These are phyloP conservation scores for Aquilaria agallochum DNA, from an alignment of 441 rosid genomes.

Conservation along the genomic window DNA sequence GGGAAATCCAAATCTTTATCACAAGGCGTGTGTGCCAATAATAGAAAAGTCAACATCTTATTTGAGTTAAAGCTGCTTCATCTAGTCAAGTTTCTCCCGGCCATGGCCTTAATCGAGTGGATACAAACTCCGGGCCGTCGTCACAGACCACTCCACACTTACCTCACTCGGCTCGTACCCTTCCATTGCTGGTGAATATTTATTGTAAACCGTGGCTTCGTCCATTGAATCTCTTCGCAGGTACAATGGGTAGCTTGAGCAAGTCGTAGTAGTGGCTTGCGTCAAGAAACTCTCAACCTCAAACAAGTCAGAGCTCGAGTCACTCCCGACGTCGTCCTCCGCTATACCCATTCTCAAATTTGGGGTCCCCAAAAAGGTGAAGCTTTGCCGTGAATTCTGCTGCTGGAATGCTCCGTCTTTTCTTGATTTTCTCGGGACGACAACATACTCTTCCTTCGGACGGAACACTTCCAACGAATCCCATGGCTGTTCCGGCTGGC, in stretches of 20 bases:
- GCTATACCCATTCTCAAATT: constrained; percentile 21
- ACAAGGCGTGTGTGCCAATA: too few relatives aligned
- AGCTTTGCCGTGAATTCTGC: too few relatives aligned
- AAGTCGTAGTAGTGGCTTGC: constrained; percentile 29
- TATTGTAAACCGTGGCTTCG: constrained; percentile 20
- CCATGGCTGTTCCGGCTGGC: constrained; percentile 87
- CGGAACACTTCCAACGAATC: constrained; percentile 50
- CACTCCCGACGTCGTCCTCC: constrained; percentile 58
- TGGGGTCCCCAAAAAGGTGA: constrained; percentile 23
- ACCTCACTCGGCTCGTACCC: constrained; percentile 81
- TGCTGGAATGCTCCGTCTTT: constrained; percentile 22
- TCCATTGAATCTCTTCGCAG: constrained; percentile 43
- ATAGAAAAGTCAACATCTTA: too few relatives aligned
- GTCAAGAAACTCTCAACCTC: constrained; percentile 96
- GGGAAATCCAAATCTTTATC: too few relatives aligned
- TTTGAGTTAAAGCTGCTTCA: too few relatives aligned
- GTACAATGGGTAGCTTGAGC: constrained; percentile 21
- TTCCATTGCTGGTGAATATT: constrained; percentile 33
- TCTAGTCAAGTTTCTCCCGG: too few relatives aligned
- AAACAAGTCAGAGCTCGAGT: constrained; percentile 89
- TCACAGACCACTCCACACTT: constrained; percentile 83
- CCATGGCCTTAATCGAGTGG: too few relatives aligned
- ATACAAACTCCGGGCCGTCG: constrained; percentile 33
- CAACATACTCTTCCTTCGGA: constrained; percentile 19
- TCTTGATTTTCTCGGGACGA: constrained; percentile 15